Evolutionary conservation across 2,329 filamentous ascomycete genomes (phyloP).

Genomic region (Ascochyta pisi): DNA sequence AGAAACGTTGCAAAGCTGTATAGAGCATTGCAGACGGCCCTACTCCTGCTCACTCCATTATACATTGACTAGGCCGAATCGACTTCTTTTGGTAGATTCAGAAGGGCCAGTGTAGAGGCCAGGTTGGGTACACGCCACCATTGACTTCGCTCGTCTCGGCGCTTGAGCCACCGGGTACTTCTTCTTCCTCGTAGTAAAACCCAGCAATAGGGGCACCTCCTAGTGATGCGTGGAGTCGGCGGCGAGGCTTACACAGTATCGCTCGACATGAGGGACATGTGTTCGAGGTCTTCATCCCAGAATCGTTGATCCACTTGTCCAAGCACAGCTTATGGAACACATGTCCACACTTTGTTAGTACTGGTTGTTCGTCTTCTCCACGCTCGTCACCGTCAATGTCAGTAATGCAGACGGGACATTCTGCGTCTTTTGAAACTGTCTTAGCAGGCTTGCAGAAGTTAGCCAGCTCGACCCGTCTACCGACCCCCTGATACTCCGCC

Average conservation of each 20-base stretch:
- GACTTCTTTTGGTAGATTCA: no score
- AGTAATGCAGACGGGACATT: conserved; percentile 3
- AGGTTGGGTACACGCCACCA: no score
- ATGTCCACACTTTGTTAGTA: conserved; percentile 8
- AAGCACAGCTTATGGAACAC: conserved; percentile 5
- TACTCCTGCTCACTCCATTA: no score
- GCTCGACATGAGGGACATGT: conserved; percentile 17
- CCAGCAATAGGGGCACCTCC: neutral
- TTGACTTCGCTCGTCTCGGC: no score
- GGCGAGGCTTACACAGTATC: conserved; percentile 4
- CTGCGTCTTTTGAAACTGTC: neutral
- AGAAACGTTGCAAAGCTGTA: no score
- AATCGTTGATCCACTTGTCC: conserved; percentile 16
- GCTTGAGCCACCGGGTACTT: neutral
- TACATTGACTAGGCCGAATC: no score
- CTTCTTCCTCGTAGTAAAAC: neutral
- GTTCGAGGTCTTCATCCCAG: conserved; percentile 4
- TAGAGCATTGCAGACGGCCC: no score
- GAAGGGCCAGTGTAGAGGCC: no score
- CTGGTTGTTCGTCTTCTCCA: neutral
- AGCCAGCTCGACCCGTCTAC: neutral
- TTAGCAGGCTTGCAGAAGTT: neutral
- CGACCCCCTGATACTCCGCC: neutral
- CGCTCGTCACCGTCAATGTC: neutral
- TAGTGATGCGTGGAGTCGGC: neutral